Percentiles rank a stretch among this genome's conserved stretches.
phyloP scores from a whole-genome alignment of 108 stramenopile genomes.

The Cyclotella baltica region DNA sequence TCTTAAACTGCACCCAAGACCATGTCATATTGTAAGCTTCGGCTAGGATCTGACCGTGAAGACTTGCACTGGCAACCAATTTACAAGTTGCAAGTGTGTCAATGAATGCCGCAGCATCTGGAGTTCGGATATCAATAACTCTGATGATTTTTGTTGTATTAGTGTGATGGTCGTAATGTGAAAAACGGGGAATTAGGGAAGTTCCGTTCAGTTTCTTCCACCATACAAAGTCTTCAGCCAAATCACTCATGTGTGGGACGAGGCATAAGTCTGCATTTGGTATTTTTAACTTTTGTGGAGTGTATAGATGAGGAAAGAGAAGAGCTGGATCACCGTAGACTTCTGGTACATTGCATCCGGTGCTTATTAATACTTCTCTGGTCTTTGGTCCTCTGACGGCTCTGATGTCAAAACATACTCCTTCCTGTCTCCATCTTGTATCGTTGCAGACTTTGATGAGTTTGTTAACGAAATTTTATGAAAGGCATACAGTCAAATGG shows the following conservation, averaged over 20 bases:
- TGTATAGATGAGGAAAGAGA: conserved; percentile 12
- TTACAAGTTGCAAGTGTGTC: conserved; percentile 6
- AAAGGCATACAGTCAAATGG: too few relatives aligned
- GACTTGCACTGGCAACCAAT: conserved; percentile 21
- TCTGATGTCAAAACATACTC: conserved; percentile 23
- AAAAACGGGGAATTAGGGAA: conserved; percentile 4
- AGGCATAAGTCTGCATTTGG: conserved; percentile 10
- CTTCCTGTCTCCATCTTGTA: conserved; percentile 1
- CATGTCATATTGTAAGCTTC: conserved; percentile 28
- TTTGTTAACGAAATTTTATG: too few relatives aligned
- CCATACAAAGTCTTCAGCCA: neutral
- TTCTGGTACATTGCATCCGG: conserved; percentile 23
- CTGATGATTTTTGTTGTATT: neutral
- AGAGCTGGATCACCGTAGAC: conserved; percentile 22
- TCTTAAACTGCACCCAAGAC: conserved; percentile 9
- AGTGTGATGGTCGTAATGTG: conserved; percentile 2
- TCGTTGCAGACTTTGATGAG: neutral
- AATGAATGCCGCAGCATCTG: conserved; percentile 15
- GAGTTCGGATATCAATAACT: conserved; percentile 24
- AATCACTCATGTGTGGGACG: conserved; percentile 16
- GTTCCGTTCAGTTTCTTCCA: conserved; percentile 17
- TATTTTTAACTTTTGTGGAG: neutral
- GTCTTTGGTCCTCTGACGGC: conserved; percentile 27
- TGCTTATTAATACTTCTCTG: neutral
- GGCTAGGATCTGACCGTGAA: conserved; percentile 20